Evolutionary conservation across 2,329 filamentous ascomycete genomes (phyloP).

Genomic region (Westerdykella sp.): DNA sequence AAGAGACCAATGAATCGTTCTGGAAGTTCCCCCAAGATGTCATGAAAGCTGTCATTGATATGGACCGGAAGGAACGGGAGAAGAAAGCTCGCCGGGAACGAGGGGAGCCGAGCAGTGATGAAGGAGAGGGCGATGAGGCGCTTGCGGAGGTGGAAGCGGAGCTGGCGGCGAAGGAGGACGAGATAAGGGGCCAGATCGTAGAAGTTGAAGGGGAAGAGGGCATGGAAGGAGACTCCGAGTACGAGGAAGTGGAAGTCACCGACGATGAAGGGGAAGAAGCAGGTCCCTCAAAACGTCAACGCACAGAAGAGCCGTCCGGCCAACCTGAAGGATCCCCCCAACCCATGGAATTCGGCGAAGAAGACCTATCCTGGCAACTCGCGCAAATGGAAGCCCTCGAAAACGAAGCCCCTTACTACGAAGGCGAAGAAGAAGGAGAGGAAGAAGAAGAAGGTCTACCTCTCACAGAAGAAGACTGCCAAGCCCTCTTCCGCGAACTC

Average conservation of each 20-base stretch:
- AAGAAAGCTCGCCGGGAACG: slow-evolving; percentile 52
- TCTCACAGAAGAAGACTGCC: slow-evolving; percentile 69
- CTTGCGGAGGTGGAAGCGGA: slow-evolving; percentile 30
- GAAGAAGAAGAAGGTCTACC: slow-evolving; percentile 67
- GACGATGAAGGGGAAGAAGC: slow-evolving; percentile 47
- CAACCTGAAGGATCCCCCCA: slow-evolving; percentile 35
- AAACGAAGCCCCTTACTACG: slow-evolving; percentile 64
- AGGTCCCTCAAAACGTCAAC: slow-evolving; percentile 46
- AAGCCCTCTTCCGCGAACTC: slow-evolving; percentile 74
- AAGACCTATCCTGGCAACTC: slow-evolving; percentile 88
- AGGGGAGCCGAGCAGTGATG: slow-evolving; percentile 33
- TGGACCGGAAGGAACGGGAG: slow-evolving; percentile 66
- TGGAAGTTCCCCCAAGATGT: slow-evolving; percentile 92
- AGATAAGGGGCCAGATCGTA: slow-evolving; percentile 23
- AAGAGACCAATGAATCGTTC: slow-evolving; percentile 77
- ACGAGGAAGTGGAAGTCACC: slow-evolving; percentile 71
- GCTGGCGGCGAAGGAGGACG: slow-evolving; percentile 25
- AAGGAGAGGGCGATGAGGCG: slow-evolving; percentile 20
- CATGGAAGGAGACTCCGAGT: slow-evolving; percentile 60
- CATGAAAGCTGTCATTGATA: slow-evolving; percentile 64
- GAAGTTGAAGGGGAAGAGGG: slow-evolving; percentile 35
- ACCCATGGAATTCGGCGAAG: slow-evolving; percentile 78
- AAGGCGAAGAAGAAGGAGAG: slow-evolving; percentile 63
- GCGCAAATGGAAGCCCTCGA: slow-evolving; percentile 81
- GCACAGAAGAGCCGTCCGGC: slow-evolving; percentile 39